Percentiles rank a stretch among this genome's conserved stretches.
Conservation (phyloP, 2,329 filamentous ascomycete species). For the Coccinonectria pachysandricola region DNA sequence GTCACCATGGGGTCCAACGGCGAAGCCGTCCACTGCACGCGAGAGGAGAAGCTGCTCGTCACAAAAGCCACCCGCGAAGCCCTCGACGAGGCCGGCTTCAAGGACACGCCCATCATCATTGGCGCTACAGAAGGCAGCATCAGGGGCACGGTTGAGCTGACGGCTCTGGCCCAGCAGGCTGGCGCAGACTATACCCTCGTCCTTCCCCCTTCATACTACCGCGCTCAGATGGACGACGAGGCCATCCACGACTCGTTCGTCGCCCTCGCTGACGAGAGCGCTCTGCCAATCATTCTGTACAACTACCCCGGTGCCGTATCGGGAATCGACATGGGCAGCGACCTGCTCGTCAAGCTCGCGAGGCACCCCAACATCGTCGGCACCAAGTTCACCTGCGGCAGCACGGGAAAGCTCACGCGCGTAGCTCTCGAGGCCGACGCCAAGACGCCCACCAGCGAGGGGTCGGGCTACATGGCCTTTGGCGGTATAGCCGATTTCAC, state of each 20-base stretch:
- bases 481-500: slow-evolving; percentile 85
- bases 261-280: slow-evolving; percentile 63
- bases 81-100: slow-evolving; percentile 70
- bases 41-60: slow-evolving; percentile 64
- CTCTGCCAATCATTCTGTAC: slow-evolving; percentile 74
- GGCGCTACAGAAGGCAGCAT: slow-evolving; percentile 76
- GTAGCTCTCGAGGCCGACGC: slow-evolving; percentile 65
- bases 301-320: slow-evolving; percentile 85
- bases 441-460: slow-evolving; percentile 49
- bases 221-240: slow-evolving; percentile 62
- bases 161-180: slow-evolving; percentile 52
- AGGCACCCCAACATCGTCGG: slow-evolving; percentile 76
- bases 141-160: slow-evolving; percentile 66
- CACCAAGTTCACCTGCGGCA: slow-evolving; percentile 87
- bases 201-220: slow-evolving; percentile 77
- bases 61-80: slow-evolving; percentile 72
- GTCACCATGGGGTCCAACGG: slow-evolving; percentile 87
- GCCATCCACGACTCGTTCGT: slow-evolving; percentile 65
- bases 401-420: slow-evolving; percentile 79
- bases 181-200: slow-evolving; percentile 75
- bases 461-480: slow-evolving; percentile 71
- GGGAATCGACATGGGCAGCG: slow-evolving; percentile 83
- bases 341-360: slow-evolving; percentile 70
- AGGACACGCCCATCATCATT: slow-evolving; percentile 66
- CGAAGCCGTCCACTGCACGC: slow-evolving; percentile 75